Evolutionary conservation across 164 flowering plant species (phyloP), one percentile per base, ranked within the genome.

Genomic region (Nelumbo lutea): DNA sequence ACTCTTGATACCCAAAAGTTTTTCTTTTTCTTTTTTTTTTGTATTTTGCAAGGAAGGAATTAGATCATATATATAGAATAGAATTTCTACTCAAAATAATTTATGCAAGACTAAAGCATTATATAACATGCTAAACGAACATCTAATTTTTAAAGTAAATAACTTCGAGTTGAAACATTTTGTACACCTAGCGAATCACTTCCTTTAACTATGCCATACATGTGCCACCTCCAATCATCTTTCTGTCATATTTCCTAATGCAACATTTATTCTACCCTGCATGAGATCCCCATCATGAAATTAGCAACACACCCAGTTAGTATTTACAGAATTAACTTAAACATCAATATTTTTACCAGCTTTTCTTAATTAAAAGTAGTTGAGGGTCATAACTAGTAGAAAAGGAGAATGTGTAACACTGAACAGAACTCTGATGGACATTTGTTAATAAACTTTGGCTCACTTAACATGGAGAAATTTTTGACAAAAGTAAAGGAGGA

Each of bases 171-270:
- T 38, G 40, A 52, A 66, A 62, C 27, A 50, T 47, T 14, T 1
- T 27, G 56, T 56, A 3, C 79, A 92, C 98, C 96, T 75, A 92
- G 72, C 99, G 98, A 96, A 71, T 96, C 99, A 80, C 98, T 96
- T 78, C 98, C 97, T 77, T 96, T 96, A 53, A 96, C 98, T 9
- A 98, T 96, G 72, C 93, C 99, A 79, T 96, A 96, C 97, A 92
- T 92, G 80, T 96, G 99, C 97, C 99, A 96, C 74, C 99, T 84
- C 99, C 99, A 96, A 69, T 96, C 99, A 80, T 92, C 99, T 78
- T 27, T 90, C 99, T 41, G 90, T 72, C 98, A 96, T 96, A 73
- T 96, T 96, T 52, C 97, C 99, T 65, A 96, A 72, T 67, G 99
- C 98, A 78, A 97, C 99, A 89, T 92, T 96, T 71, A 96, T 90